phyloP scores from a whole-genome alignment of 306 rosid species.

The Astragalus membranaceus region DNA sequence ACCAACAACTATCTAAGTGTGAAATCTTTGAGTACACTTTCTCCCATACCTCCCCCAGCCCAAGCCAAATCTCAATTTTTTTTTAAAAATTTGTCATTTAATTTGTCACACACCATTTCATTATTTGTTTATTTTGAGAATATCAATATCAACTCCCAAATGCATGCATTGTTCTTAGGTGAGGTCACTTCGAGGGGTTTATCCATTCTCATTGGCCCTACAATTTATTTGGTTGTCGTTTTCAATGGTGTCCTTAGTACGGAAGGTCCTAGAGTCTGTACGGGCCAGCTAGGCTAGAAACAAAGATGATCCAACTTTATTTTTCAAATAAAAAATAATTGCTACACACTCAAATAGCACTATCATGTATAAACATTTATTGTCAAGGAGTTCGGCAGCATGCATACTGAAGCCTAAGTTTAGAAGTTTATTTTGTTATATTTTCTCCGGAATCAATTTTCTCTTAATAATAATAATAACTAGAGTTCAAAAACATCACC shows the following conservation, averaged over 20 bases:
- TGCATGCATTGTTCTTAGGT: constrained; percentile 30
- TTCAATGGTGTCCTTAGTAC: constrained; percentile 35
- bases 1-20: constrained; percentile 37
- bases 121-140: constrained; percentile 11
- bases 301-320: neutral
- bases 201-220: constrained; percentile 23
- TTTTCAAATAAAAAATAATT: neutral
- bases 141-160: constrained; percentile 18
- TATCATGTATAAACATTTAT: neutral
- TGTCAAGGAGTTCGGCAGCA: constrained; percentile 17
- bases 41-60: constrained; percentile 32
- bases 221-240: constrained; percentile 27
- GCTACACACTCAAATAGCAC: neutral
- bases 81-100: neutral
- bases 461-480: too few relatives aligned
- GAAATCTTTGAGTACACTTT: constrained; percentile 32
- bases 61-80: neutral
- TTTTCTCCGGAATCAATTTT: too few relatives aligned
- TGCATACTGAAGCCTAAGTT: too few relatives aligned
- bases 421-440: too few relatives aligned
- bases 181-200: constrained; percentile 9
- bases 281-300: constrained; percentile 50
- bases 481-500: too few relatives aligned
- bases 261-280: constrained; percentile 48
- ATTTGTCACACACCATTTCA: neutral